Conservation (phyloP, 441 rosid genomes). For the Flueggea neowawraea region DNA sequence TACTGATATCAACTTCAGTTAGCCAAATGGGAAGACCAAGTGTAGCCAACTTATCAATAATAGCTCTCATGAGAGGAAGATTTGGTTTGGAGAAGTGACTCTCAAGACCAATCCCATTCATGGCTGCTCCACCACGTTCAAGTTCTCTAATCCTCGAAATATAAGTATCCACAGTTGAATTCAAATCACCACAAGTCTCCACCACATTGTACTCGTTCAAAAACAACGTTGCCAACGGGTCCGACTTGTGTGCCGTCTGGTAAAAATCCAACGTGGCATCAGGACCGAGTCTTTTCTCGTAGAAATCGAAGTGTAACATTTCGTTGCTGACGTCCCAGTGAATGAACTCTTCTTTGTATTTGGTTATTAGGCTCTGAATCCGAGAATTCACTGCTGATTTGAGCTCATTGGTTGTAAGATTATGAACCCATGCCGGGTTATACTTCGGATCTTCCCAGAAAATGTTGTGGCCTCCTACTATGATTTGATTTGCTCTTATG, state of each 20-base stretch:
- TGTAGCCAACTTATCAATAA: slow-evolving; percentile 64
- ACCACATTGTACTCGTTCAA: slow-evolving; percentile 79
- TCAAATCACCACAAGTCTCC: slow-evolving; percentile 67
- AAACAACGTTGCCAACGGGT: slow-evolving; percentile 65
- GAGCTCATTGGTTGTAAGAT: slow-evolving; percentile 36
- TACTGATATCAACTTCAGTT: slow-evolving; percentile 77
- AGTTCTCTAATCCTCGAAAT: slow-evolving; percentile 54
- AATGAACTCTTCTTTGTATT: slow-evolving; percentile 66
- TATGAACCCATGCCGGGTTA: slow-evolving; percentile 57
- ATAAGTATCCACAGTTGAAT: slow-evolving; percentile 64
- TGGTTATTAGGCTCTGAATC: slow-evolving; percentile 66
- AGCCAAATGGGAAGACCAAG: slow-evolving; percentile 76
- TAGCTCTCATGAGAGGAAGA: slow-evolving; percentile 63
- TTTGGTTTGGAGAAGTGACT: slow-evolving; percentile 68
- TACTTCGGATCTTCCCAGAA: slow-evolving; percentile 89
- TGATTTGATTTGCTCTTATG: slow-evolving; percentile 46
- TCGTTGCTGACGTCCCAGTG: slow-evolving; percentile 95
- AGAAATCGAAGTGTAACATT: slow-evolving; percentile 85
- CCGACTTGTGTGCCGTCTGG: slow-evolving; percentile 45
- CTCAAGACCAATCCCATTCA: slow-evolving; percentile 80
- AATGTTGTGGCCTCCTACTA: slow-evolving; percentile 79
- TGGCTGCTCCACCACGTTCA: slow-evolving; percentile 35
- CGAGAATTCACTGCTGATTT: slow-evolving; percentile 49
- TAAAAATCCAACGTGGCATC: slow-evolving; percentile 60
- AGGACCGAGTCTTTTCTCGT: slow-evolving; percentile 57